These are phyloP conservation scores for Ophiostoma australiae DNA, from an alignment of 2,329 filamentous ascomycete genomes.

Conservation along the genomic window DNA sequence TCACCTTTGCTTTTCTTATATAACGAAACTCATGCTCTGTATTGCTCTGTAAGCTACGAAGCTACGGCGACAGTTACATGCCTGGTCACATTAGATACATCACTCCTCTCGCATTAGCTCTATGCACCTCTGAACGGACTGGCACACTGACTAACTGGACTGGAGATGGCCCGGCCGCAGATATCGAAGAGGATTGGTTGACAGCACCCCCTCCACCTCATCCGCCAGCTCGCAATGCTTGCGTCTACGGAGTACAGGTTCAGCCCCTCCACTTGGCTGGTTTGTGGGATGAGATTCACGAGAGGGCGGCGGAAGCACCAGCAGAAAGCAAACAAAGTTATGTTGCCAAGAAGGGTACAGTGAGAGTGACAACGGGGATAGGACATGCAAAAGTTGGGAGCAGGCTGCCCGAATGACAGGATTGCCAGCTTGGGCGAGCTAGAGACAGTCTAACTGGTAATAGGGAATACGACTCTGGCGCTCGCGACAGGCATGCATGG, in stretches of 20 bases:
- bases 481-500: neutral
- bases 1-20: neutral
- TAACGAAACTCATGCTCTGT: neutral
- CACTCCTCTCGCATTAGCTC: slow-evolving; percentile 10
- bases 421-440: neutral
- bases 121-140: neutral
- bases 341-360: too few species aligned
- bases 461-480: neutral
- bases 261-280: neutral
- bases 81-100: neutral
- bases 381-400: neutral
- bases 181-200: neutral
- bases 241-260: neutral
- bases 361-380: neutral
- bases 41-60: neutral
- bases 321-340: neutral
- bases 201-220: neutral
- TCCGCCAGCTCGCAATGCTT: neutral
- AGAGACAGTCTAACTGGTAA: neutral
- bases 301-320: neutral
- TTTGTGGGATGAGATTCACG: neutral
- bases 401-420: neutral
- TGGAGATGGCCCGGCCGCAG: neutral
- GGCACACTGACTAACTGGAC: neutral
- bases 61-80: neutral